A percentile compares a stretch with the other conserved stretches of the same genome.
Evolutionary conservation across 805 yeast species (phyloP).

Genomic region (Wickerhamomyces silvicola): DNA sequence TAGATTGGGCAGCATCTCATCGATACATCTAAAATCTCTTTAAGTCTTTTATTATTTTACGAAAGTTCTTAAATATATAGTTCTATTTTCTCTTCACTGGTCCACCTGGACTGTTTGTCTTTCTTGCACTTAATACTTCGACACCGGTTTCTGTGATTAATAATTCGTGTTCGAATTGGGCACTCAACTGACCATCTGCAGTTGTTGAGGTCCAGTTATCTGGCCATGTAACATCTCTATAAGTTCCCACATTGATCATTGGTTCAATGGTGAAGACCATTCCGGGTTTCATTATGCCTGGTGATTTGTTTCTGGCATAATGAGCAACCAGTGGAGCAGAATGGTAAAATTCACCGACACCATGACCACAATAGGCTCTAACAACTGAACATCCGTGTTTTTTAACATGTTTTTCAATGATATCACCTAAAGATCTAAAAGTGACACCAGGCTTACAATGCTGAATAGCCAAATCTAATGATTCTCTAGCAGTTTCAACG

Average conservation of each 20-base stretch:
- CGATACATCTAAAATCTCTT: too few species aligned
- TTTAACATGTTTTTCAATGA: conserved; percentile 81
- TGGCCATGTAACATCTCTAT: conserved; percentile 86
- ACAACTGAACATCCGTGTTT: conserved; percentile 80
- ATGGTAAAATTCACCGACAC: conserved; percentile 82
- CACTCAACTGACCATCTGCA: conserved; percentile 81
- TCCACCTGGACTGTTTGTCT: conserved; percentile 84
- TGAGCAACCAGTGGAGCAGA: conserved; percentile 91
- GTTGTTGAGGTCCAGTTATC: conserved; percentile 96
- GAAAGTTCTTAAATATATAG: neutral
- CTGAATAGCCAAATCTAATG: conserved; percentile 76
- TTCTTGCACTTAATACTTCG: conserved; percentile 82
- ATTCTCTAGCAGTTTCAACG: conserved; percentile 88
- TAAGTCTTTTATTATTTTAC: too few species aligned
- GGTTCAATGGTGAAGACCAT: conserved; percentile 97
- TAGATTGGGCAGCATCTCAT: too few species aligned
- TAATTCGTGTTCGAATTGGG: conserved; percentile 93
- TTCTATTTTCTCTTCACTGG: conserved; percentile 48
- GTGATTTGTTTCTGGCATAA: conserved; percentile 86
- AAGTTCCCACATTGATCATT: conserved; percentile 84
- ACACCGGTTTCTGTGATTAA: conserved; percentile 90
- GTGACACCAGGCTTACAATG: conserved; percentile 88
- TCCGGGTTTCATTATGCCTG: conserved; percentile 93
- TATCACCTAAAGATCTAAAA: conserved; percentile 79
- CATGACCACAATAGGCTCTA: conserved; percentile 90